Evolutionary conservation across 768 basidiomycete genomes (phyloP), one percentile per base, ranked within the genome.

Genomic region (Lentinula lateritia): DNA sequence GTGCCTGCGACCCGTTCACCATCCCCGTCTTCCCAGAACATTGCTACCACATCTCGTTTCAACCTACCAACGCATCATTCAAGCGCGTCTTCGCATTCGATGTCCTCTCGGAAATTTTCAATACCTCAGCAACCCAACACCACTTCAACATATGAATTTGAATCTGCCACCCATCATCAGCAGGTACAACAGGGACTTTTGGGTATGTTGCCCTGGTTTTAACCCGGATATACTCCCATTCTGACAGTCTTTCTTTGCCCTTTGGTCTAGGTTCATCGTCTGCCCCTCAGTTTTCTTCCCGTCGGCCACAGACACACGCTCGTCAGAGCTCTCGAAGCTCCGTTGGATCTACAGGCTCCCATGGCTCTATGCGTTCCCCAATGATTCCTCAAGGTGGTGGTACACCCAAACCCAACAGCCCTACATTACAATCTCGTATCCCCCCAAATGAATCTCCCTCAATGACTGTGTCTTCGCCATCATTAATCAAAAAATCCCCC

Each of bases 251-350:
- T 42, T 15, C 32, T n/a, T 41, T 12, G 23, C 41, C 38, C 38
- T 41, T 41, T 39, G 53, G 53, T 18, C 34, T 34, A 9, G 28
- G 13, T 38, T 59, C 58, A 36, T 18, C 46, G 15, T 58, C 56
- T 16, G 10, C 55, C 16, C 41, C 45, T 56, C 50, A 15, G 28
- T 52, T 36, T 15, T n/a, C 15, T 52, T 54, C 53, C 20, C 53
- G 38, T 56, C 55, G 23, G 23, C 13, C 55, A n/a, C 23, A 45
- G 13, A 48, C 45, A 18, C 58, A 59, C 45, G 35, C 43, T 46
- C 58, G 58, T 18, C 43, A 59, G 48, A 39, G 46, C 3, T 59
- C 58, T 59, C 58, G 41, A 20, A 50, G 58, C 32, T 59, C 58
- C 36, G 41, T 59, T 6, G 58, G 45, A 10, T 59, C 58, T 48